These are phyloP conservation scores for Mycosphaerella sp. DNA, from an alignment of 2,329 filamentous ascomycete species.

Conservation along the genomic window DNA sequence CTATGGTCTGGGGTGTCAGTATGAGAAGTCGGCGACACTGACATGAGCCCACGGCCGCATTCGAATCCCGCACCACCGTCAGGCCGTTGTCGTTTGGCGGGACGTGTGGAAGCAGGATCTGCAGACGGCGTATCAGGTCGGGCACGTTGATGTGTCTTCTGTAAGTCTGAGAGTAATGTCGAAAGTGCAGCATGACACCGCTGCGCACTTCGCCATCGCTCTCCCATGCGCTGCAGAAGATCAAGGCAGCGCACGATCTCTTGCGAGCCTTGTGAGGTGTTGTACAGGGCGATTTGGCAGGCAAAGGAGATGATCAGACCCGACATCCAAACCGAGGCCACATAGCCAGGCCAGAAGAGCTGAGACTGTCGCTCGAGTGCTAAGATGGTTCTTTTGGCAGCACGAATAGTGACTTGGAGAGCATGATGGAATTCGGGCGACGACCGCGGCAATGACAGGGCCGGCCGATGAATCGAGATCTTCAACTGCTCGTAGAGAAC, in stretches of 20 bases:
- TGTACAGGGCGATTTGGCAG: conserved; percentile 30
- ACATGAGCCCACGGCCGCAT: conserved; percentile 2
- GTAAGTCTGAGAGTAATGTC: conserved; percentile 17
- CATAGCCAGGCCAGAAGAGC: conserved; percentile 33
- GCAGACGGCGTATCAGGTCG: conserved; percentile 3
- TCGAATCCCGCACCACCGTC: conserved; percentile 9
- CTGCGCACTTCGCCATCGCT: conserved; percentile 18
- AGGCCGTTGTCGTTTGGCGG: conserved; percentile 10
- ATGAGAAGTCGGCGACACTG: conserved; percentile 8
- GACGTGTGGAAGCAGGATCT: conserved; percentile 14
- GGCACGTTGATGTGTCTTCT: conserved; percentile 9
- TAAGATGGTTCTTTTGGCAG: conserved; percentile 30
- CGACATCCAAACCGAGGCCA: conserved; percentile 37
- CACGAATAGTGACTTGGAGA: conserved; percentile 30
- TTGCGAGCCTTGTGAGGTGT: conserved; percentile 21
- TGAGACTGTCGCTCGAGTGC: conserved; percentile 20
- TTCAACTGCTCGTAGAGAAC: conserved; percentile 33
- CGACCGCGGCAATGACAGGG: conserved; percentile 31
- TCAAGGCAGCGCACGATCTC: conserved; percentile 21
- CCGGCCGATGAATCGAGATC: conserved; percentile 34
- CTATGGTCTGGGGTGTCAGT: background rate
- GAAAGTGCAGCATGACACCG: conserved; percentile 21
- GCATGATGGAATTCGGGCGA: conserved; percentile 30
- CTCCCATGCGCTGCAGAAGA: conserved; percentile 18
- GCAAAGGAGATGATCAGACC: conserved; percentile 36